Evolutionary conservation across 352 stramenopile genomes (phyloP), one percentile per base, ranked within the genome.

Genomic region (Phytophthora macrochlamydospora): DNA sequence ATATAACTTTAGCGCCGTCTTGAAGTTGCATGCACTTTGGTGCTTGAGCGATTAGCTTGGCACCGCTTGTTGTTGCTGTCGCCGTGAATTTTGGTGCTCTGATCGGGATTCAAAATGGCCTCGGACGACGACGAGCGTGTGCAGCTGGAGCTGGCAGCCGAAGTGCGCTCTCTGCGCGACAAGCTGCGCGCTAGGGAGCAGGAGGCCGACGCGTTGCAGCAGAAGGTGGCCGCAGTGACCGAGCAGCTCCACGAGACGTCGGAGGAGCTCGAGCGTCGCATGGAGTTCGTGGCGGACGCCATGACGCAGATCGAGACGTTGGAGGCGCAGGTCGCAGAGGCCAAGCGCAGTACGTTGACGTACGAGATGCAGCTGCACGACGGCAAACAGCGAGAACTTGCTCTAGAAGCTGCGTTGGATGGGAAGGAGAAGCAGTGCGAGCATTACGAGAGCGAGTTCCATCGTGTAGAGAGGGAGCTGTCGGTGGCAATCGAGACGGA

Each of bases 331-430:
- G 59, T 80, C 11, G 59, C 54, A 0, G 71, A 86, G n/a, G 77
- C 73, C 13, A 85, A 83, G 60, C 77, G 81, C 49, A 65, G 71
- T 9, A 37, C 89, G n/a, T 68, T 90, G 48, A 87, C 72, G 31
- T 74, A 69, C 31, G 81, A 92, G 55, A 90, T 92, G 79, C 74
- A 84, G 31, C 62, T 85, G 43, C 73, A 89, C 44, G 79, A 87
- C 9, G 71, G 81, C 32, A 51, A 61, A 13, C 73, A 89, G 62
- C 67, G 81, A 35, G 55, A 67, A 24, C 62, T 58, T 24, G 59
- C 60, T 14, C 64, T 87, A 9, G 62, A 76, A 50, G 62, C 50
- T 14, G 49, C 51, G 49, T 45, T 89, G 31, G 58, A 65, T 9
- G 69, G 57, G 4, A 77, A 81, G 49, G 69, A 83, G 33, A 68